phyloP scores from a whole-genome alignment of 495 filamentous ascomycete genomes.

The Rostrohypoxylon terebratum region DNA sequence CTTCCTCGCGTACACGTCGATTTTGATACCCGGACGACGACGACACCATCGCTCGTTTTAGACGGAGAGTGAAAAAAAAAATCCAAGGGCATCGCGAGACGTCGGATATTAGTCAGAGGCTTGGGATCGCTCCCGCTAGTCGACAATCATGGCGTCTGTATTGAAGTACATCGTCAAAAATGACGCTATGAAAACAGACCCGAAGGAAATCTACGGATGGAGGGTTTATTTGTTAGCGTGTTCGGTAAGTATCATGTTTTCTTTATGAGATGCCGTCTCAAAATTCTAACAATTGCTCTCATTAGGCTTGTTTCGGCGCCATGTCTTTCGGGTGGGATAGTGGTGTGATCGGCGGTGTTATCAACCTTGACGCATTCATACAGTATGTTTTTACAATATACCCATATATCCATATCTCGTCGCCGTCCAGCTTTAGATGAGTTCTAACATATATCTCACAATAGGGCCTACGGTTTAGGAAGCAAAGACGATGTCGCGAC shows the following conservation, averaged over 20 bases:
- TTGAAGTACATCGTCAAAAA: slow-evolving; percentile 77
- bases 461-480: slow-evolving; percentile 56
- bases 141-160: slow-evolving; percentile 51
- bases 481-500: slow-evolving; percentile 43
- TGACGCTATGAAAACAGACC: slow-evolving; percentile 80
- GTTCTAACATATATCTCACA: slow-evolving; percentile 36
- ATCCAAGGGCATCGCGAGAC: slow-evolving; percentile 7
- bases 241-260: slow-evolving; percentile 61
- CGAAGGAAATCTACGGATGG: slow-evolving; percentile 83
- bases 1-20: slow-evolving; percentile 28
- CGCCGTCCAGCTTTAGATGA: slow-evolving; percentile 52
- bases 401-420: slow-evolving; percentile 4
- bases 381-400: slow-evolving; percentile 29
- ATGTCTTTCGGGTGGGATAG: slow-evolving; percentile 77
- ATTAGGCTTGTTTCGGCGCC: slow-evolving; percentile 78
- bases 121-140: slow-evolving; percentile 32
- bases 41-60: slow-evolving; percentile 11
- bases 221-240: slow-evolving; percentile 75
- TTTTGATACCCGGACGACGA: slow-evolving; percentile 13
- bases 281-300: slow-evolving; percentile 24
- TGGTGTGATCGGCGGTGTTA: slow-evolving; percentile 74
- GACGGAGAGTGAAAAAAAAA: slow-evolving; percentile 9
- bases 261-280: neutral
- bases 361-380: slow-evolving; percentile 61
- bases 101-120: slow-evolving; percentile 9